Evolutionary conservation across 2,329 filamentous ascomycete species (phyloP), one percentile per base, ranked within the genome.

Genomic region (Colletotrichum truncatum): DNA sequence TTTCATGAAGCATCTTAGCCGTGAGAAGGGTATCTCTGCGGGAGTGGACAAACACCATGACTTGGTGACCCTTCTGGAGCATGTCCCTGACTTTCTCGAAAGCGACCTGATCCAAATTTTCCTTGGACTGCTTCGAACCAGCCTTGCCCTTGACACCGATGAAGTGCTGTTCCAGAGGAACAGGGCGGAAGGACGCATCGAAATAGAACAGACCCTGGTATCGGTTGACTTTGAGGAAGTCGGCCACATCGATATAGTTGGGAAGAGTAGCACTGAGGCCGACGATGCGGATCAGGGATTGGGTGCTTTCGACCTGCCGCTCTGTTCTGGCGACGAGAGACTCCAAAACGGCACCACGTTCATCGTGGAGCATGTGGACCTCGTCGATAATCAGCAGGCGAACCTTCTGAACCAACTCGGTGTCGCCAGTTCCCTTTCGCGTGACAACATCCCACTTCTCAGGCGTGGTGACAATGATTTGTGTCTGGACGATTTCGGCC

Each of bases 401-500:
- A 23, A 99, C 96, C 76, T 99, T 99, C 73, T 99, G 96, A 12
- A 99, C 97, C 3, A 99, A 87, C 75, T 98, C 96, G 0, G 96
- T 98, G 75, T 99, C 96, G 14, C 97, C 96, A 1, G 94, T 98
- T 61, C 95, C 97, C 79, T 98, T 99, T 67, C 96, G 87, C 3
- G 96, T 99, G 5, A 99, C 93, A 1, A 99, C 96, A 76, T 99
- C 96, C 97, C 97, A 99, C 79, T 99, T 99, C 80, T 99, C 96
- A 34, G 96, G 96, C 1, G 96, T 99, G 0, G 97, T 99, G 52
- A 99, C 96, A 66, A 99, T 97, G 70, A 99, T 96, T 75, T 99
- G 96, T 0, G 96, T 99, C 68, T 94, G 91, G 14, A 98, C 87
- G 67, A 99, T 97, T 78, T 99, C 97, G 2, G 93, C 87, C 78